Evolutionary conservation across 176 grass and related monocot species (phyloP).

Genomic region (Triticum turgidum): DNA sequence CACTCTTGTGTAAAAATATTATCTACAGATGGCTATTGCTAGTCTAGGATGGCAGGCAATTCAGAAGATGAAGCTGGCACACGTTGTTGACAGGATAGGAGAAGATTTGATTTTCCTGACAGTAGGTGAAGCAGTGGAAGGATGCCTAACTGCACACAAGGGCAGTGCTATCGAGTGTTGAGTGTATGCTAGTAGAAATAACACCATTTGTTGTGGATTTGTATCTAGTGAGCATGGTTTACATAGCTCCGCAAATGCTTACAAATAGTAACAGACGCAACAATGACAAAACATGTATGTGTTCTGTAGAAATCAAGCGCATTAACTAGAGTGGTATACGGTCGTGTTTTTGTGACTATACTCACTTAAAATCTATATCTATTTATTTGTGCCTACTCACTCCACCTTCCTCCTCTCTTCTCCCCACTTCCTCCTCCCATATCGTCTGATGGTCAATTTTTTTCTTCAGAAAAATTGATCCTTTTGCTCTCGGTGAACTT

Average conservation of each 20-base stretch:
- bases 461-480: too few species aligned
- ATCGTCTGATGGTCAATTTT: too few species aligned
- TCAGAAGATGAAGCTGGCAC: conserved; percentile 89
- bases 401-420: too few species aligned
- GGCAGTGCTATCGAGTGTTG: conserved; percentile 27
- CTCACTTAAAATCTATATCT: neutral
- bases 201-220: conserved; percentile 22
- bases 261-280: neutral
- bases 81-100: conserved; percentile 60
- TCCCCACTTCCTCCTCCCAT: too few species aligned
- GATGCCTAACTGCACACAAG: conserved; percentile 53
- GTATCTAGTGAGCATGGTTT: conserved; percentile 26
- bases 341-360: conserved; percentile 10
- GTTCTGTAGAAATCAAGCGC: neutral
- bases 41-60: conserved; percentile 78
- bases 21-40: conserved; percentile 57
- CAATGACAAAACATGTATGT: neutral
- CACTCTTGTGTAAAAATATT: neutral
- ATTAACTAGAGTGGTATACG: conserved; percentile 3
- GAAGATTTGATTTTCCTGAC: conserved; percentile 81
- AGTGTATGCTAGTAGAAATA: conserved; percentile 21
- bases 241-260: conserved; percentile 19
- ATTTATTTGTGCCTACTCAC: too few species aligned
- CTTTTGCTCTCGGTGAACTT: too few species aligned
- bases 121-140: conserved; percentile 72